Evolutionary conservation across 495 filamentous ascomycete genomes (phyloP).

Genomic region (Immersiella caudata): DNA sequence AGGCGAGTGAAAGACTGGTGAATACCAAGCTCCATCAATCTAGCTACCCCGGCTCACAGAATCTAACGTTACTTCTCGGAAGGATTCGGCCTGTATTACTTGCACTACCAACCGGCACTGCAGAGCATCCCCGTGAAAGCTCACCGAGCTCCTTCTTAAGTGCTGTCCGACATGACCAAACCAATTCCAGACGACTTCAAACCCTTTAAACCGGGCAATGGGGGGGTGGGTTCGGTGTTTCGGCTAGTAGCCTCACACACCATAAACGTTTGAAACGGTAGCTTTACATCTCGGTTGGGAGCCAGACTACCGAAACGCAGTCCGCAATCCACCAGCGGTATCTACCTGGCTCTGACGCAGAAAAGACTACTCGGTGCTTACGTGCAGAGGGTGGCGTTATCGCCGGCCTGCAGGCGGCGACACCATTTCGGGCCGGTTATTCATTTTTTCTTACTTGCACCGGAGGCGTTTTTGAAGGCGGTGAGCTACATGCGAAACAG

Average conservation of each 20-base stretch:
- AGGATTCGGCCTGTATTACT: not conserved
- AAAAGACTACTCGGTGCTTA: not conserved
- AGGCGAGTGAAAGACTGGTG: too few species aligned
- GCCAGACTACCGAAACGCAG: not conserved
- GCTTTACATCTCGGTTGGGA: not conserved
- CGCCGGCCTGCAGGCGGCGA: not conserved
- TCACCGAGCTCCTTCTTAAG: not conserved
- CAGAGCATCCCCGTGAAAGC: not conserved
- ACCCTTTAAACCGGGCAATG: not conserved
- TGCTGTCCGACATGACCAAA: not conserved
- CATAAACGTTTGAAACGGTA: not conserved
- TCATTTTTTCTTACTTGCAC: not conserved
- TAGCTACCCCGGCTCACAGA: not conserved
- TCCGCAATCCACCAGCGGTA: not conserved
- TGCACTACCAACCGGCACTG: not conserved
- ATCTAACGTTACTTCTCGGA: conserved; percentile 4
- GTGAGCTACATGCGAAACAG: not conserved
- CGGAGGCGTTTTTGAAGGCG: not conserved
- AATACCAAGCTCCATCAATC: not conserved
- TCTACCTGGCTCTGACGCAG: not conserved
- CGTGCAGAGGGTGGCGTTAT: not conserved
- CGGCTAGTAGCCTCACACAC: not conserved
- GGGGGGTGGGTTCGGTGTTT: not conserved
- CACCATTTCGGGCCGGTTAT: not conserved
- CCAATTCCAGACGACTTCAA: not conserved